Base-by-base conservation (phyloP, 495 filamentous ascomycete species). In the Penicillium canariense region DNA sequence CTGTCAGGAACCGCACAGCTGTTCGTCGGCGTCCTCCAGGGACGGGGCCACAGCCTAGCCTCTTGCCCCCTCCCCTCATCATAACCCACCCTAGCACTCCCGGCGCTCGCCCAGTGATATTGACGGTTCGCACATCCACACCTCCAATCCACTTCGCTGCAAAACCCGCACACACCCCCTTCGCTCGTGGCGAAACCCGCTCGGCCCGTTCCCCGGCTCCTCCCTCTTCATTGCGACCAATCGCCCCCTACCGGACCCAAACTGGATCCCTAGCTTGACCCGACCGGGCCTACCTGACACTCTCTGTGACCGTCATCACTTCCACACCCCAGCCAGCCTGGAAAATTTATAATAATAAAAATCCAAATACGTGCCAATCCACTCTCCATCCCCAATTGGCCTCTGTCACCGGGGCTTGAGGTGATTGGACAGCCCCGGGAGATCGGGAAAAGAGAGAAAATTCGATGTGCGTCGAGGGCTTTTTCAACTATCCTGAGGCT, bases 181-280 rank as follows among this genome's bases (percentile, higher is more conserved):
- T 48, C 40, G 26, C 31, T 48, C 39, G 54, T 66, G 63, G 61
- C 44, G 39, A 46, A 65, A 55, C 56, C 55, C 51, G 50, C 52
- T 59, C 64, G 64, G 64, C 61, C 64, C 64, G 64, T 64, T 53
- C 64, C 63, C 62, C 55, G 50, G 64, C 46, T 59, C 59, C 55
- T 61, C 51, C 55, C 52, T 56, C 55, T 54, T 50, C 39, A 49
- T 53, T 30, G 42, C 48, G 46, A 22, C 53, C 54, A 58, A 56
- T 54, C 40, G 40, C 17, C 25, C 26, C 28, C 3, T 12, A 17
- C 22, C 26, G 25, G 23, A 46, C 20, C 43, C 23, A 48, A 26
- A 35, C 30, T 34, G 45, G 28, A 20, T 45, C 42, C 20, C 42
- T 27, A 46, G 26, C 26, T 23, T 25, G 42, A 28, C 12, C 23